Percentiles rank a stretch among this genome's conserved stretches.
Evolutionary conservation across 163 green algal genomes (phyloP).

Genomic region (Prototheca wickerhamii): DNA sequence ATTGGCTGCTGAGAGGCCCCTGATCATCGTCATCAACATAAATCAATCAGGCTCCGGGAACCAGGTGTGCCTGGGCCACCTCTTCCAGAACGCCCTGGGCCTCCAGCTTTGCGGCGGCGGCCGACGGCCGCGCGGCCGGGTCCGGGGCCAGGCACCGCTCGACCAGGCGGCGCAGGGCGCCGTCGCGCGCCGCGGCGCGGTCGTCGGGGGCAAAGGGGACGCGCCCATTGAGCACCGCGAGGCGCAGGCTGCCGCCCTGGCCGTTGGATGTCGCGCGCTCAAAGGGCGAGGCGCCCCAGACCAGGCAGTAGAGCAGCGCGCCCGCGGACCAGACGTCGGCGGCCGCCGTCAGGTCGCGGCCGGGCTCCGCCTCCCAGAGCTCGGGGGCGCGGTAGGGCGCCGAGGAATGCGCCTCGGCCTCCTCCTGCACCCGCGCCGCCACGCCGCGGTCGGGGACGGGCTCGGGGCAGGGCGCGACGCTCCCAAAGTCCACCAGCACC

Average conservation of each 20-base stretch:
- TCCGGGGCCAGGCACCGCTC: too few relatives aligned
- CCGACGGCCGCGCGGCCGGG: too few relatives aligned
- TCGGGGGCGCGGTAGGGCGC: conserved; percentile 83
- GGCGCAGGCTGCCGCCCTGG: conserved; percentile 54
- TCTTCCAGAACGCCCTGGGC: too few relatives aligned
- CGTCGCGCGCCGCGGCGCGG: too few relatives aligned
- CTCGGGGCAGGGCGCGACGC: conserved; percentile 24
- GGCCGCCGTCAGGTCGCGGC: conserved; percentile 54
- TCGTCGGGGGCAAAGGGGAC: too few relatives aligned
- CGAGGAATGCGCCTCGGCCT: conserved; percentile 67
- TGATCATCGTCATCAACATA: too few relatives aligned
- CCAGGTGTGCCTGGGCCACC: too few relatives aligned
- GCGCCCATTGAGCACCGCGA: conserved; percentile 64
- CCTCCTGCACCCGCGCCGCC: conserved; percentile 63
- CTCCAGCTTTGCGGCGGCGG: too few relatives aligned
- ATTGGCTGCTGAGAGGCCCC: too few relatives aligned
- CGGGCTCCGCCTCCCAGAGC: conserved; percentile 78
- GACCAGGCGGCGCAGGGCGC: too few relatives aligned
- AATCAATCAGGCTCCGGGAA: too few relatives aligned
- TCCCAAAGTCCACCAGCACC: conserved; percentile 86
- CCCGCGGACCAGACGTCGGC: conserved; percentile 84
- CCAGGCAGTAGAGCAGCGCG: conserved; percentile 71
- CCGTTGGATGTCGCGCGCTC: conserved; percentile 53
- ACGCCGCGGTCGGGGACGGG: conserved; percentile 46
- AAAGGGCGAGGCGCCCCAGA: conserved; percentile 79